Conservation (phyloP, 352 stramenopile species). For the Phytophthora uliginosa region DNA sequence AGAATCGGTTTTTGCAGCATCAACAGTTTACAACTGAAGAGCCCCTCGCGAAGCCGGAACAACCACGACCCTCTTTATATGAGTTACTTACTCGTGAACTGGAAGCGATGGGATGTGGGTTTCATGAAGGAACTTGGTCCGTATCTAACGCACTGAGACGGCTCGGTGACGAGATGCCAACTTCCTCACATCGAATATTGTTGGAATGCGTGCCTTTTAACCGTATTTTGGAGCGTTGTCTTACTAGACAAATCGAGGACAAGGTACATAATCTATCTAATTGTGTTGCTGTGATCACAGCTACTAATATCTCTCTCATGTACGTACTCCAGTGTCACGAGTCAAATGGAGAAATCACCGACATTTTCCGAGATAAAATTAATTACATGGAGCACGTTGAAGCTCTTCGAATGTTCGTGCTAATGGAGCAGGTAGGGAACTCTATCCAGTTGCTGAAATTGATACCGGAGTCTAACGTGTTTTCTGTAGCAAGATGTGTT, state of each 20-base stretch:
- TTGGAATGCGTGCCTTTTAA: conserved; percentile 53
- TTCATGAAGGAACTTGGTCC: conserved; percentile 6
- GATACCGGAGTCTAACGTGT: conserved; percentile 1
- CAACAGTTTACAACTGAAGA: conserved; percentile 18
- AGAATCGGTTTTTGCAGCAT: conserved; percentile 65
- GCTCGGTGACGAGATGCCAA: neutral
- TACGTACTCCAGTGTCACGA: conserved; percentile 46
- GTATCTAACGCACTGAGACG: neutral
- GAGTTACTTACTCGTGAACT: conserved; percentile 27
- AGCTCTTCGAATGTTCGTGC: conserved; percentile 63
- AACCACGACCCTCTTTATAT: conserved; percentile 10
- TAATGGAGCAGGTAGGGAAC: conserved; percentile 76
- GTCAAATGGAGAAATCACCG: conserved; percentile 59
- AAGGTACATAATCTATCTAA: conserved; percentile 23
- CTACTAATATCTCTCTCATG: neutral
- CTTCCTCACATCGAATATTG: conserved; percentile 19
- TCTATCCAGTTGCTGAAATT: neutral
- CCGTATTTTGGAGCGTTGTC: conserved; percentile 40
- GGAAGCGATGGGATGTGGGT: conserved; percentile 19
- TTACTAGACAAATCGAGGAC: conserved; percentile 43
- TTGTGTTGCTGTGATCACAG: neutral
- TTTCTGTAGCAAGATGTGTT: conserved; percentile 77
- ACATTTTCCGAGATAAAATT: conserved; percentile 64
- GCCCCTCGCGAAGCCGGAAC: conserved; percentile 7
- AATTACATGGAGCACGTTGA: conserved; percentile 63